phyloP scores from a whole-genome alignment of 2,329 filamentous ascomycete species.

The Hymenoscyphus scutula region DNA sequence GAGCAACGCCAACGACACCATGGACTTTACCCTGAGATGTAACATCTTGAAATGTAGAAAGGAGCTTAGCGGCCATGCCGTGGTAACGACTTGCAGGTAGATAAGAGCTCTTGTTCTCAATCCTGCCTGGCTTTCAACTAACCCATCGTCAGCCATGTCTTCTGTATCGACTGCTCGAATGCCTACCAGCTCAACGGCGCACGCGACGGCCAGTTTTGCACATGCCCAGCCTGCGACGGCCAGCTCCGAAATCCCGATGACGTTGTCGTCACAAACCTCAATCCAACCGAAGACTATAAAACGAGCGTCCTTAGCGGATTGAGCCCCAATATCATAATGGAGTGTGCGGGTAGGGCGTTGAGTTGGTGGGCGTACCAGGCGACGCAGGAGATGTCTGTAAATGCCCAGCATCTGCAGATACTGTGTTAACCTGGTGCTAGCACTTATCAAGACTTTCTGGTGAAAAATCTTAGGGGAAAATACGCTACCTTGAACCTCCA shows the following conservation, averaged over 20 bases:
- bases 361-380: slow-evolving; percentile 87
- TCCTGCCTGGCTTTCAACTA: slow-evolving; percentile 12
- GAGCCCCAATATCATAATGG: slow-evolving; percentile 78
- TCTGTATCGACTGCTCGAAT: slow-evolving; percentile 74
- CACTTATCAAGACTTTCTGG: slow-evolving; percentile 74
- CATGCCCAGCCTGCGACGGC: slow-evolving; percentile 75
- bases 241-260: slow-evolving; percentile 71
- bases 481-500: slow-evolving; percentile 62
- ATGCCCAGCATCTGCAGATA: slow-evolving; percentile 21
- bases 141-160: slow-evolving; percentile 65
- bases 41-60: slow-evolving; percentile 76
- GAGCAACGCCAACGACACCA: slow-evolving; percentile 36
- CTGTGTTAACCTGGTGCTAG: slow-evolving; percentile 41
- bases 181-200: slow-evolving; percentile 56
- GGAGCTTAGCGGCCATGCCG: slow-evolving; percentile 65
- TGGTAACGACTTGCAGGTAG: slow-evolving; percentile 88
- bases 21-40: slow-evolving; percentile 76
- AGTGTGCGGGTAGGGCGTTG: slow-evolving; percentile 76
- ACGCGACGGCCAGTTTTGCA: slow-evolving; percentile 47
- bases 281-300: slow-evolving; percentile 86
- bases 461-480: slow-evolving; percentile 70
- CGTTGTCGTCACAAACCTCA: slow-evolving; percentile 67
- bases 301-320: slow-evolving; percentile 81
- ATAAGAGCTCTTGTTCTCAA: slow-evolving; percentile 26
- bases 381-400: slow-evolving; percentile 72